Evolutionary conservation across 495 filamentous ascomycete species (phyloP).

Genomic region (Talaromyces wortmannii): DNA sequence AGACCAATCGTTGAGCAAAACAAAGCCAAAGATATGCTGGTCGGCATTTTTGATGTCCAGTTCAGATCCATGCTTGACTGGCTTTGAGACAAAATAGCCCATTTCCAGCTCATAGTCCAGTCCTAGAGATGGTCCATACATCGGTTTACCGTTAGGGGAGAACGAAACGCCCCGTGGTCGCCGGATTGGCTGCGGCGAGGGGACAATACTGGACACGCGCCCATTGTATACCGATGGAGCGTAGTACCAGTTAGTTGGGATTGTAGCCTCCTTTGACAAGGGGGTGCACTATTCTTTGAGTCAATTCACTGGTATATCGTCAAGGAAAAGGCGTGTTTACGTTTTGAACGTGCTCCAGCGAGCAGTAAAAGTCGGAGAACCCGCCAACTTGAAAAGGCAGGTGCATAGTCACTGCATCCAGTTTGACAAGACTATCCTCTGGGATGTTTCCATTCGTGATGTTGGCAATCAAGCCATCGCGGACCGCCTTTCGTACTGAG

Average conservation of each 20-base stretch:
- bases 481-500: conserved; percentile 40
- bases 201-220: conserved; percentile 68
- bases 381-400: conserved; percentile 73
- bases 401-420: conserved; percentile 57
- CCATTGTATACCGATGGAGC: conserved; percentile 55
- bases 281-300: conserved; percentile 4
- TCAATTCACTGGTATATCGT: too few relatives aligned
- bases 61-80: conserved; percentile 51
- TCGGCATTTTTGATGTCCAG: conserved; percentile 47
- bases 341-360: conserved; percentile 25
- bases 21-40: conserved; percentile 74
- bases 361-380: conserved; percentile 78
- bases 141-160: conserved; percentile 57
- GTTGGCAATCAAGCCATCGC: conserved; percentile 43
- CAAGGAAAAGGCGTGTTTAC: conserved; percentile 1
- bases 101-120: conserved; percentile 88
- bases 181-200: conserved; percentile 69
- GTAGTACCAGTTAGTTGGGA: conserved; percentile 53
- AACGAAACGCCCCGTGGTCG: conserved; percentile 76
- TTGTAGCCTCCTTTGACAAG: conserved; percentile 8
- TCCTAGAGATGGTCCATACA: conserved; percentile 53
- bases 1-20: conserved; percentile 93
- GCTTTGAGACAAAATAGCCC: conserved; percentile 67
- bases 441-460: conserved; percentile 50
- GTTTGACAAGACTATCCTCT: conserved; percentile 37